Conservation (phyloP, 2,329 filamentous ascomycete species). For the Aurifilum marmelostoma region DNA sequence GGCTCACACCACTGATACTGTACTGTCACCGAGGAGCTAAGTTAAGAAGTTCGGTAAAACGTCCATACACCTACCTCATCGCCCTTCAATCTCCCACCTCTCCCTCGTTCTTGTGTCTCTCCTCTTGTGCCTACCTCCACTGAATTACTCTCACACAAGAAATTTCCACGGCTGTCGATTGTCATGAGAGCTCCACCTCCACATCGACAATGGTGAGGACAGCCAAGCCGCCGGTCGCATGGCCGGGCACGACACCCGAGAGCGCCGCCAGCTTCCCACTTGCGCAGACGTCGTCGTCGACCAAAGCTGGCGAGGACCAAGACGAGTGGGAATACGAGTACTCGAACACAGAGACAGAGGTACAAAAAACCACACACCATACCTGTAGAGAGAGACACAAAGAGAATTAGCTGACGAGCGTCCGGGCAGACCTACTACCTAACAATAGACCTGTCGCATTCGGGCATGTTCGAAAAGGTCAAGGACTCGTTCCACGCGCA, state of each 20-base stretch:
- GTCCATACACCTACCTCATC: no score
- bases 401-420: conserved; percentile 3
- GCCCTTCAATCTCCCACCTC: background rate
- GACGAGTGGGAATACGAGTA: conserved; percentile 71
- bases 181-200: background rate
- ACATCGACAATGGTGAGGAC: conserved; percentile 22
- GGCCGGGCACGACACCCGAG: conserved; percentile 18
- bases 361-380: conserved; percentile 37
- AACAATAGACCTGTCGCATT: conserved; percentile 64
- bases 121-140: background rate
- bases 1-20: background rate
- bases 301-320: conserved; percentile 46
- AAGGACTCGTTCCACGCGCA: conserved; percentile 44
- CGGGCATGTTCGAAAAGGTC: conserved; percentile 54
- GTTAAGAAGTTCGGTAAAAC: background rate
- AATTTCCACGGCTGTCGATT: background rate
- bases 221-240: conserved; percentile 30
- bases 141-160: background rate
- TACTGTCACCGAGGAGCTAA: background rate
- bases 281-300: conserved; percentile 14
- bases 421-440: conserved; percentile 64
- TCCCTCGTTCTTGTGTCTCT: background rate
- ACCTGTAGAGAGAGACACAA: background rate
- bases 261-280: conserved; percentile 23
- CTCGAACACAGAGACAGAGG: conserved; percentile 65